phyloP scores from a whole-genome alignment of 2,329 filamentous ascomycete genomes.

The Elsinoe batatas region DNA sequence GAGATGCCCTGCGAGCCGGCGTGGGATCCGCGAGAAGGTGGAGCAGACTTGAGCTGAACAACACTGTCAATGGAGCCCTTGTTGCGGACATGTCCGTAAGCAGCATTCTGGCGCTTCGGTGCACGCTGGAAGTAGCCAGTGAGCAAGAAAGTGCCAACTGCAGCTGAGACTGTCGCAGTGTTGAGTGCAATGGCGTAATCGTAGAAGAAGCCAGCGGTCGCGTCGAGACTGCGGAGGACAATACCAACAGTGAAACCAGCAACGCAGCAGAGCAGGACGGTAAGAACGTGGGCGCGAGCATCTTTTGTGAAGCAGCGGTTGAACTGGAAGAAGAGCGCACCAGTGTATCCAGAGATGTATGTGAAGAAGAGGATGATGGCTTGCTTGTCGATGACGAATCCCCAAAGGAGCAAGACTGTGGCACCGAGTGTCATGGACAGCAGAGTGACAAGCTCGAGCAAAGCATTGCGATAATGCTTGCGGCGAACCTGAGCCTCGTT shows the following conservation, averaged over 20 bases:
- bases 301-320: conserved; percentile 16
- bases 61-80: conserved; percentile 6
- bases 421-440: conserved; percentile 13
- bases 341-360: conserved; percentile 15
- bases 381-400: conserved; percentile 13
- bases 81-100: neutral
- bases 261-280: conserved; percentile 13
- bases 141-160: conserved; percentile 12
- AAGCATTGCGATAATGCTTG: conserved; percentile 14
- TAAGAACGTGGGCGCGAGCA: conserved; percentile 13
- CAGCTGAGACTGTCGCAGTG: conserved; percentile 13
- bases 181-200: conserved; percentile 15
- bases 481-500: conserved; percentile 8
- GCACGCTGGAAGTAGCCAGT: conserved; percentile 15
- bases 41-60: conserved; percentile 9
- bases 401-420: conserved; percentile 14
- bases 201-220: conserved; percentile 11
- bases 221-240: conserved; percentile 11
- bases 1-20: neutral
- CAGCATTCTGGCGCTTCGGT: neutral
- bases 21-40: conserved; percentile 4
- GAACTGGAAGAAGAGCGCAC: conserved; percentile 17
- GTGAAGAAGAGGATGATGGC: conserved; percentile 15
- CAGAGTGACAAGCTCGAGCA: conserved; percentile 12
- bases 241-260: conserved; percentile 15